phyloP scores from a whole-genome alignment of 2,329 filamentous ascomycete genomes.

The Colletotrichum brevisporum region DNA sequence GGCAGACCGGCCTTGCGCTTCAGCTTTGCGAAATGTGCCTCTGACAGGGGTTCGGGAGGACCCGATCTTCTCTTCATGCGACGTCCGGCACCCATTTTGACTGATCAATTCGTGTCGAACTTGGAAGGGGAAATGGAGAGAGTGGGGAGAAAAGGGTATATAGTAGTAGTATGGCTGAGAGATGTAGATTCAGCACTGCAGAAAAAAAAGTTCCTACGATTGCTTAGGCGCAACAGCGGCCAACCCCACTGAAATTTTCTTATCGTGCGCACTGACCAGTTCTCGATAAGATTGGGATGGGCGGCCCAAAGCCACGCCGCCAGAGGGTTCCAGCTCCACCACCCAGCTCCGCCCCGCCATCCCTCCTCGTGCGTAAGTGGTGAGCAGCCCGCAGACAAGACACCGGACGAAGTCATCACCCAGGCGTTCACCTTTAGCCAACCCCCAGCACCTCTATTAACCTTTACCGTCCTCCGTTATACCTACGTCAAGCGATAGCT shows the following conservation, averaged over 20 bases:
- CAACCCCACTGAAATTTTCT: slow-evolving; percentile 59
- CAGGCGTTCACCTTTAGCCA: slow-evolving; percentile 10
- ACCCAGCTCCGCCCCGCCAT: slow-evolving; percentile 38
- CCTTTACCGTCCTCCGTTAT: not conserved
- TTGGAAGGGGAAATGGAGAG: slow-evolving; percentile 38
- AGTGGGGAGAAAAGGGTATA: slow-evolving; percentile 20
- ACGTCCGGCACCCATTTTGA: slow-evolving; percentile 87
- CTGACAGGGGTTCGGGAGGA: slow-evolving; percentile 84
- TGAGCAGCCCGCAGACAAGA: slow-evolving; percentile 19
- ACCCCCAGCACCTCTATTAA: slow-evolving; percentile 6
- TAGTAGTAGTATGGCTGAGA: slow-evolving; percentile 8
- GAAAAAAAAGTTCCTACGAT: slow-evolving; percentile 39
- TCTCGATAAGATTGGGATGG: slow-evolving; percentile 30
- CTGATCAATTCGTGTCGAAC: slow-evolving; percentile 40
- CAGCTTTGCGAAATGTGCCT: slow-evolving; percentile 80
- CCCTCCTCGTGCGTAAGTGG: slow-evolving; percentile 32
- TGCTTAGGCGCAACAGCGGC: slow-evolving; percentile 30
- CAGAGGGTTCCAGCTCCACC: slow-evolving; percentile 34
- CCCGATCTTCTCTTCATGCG: slow-evolving; percentile 94
- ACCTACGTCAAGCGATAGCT: not conserved
- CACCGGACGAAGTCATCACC: slow-evolving; percentile 37
- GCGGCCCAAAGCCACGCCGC: slow-evolving; percentile 32
- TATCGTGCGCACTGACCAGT: slow-evolving; percentile 30
- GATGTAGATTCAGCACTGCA: slow-evolving; percentile 27
- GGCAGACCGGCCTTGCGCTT: slow-evolving; percentile 88